Evolutionary conservation across 2,329 filamentous ascomycete species (phyloP), one percentile per base, ranked within the genome.

Genomic region (Neonectria coccinea): DNA sequence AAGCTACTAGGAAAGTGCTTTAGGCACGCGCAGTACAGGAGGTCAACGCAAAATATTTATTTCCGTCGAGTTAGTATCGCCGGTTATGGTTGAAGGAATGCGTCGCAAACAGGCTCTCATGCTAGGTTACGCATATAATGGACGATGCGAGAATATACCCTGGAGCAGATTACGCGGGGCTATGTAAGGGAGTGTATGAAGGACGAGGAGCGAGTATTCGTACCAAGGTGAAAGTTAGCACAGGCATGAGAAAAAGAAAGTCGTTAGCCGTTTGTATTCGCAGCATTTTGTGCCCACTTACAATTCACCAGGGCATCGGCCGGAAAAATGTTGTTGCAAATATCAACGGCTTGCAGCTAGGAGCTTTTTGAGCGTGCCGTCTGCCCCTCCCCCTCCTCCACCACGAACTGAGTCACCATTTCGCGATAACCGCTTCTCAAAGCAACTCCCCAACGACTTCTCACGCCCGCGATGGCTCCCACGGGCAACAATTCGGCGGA

Each of bases 401-500:
- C 61, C 50, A 64, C 56, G 59, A 44, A 63, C 50, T 51, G 48
- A 51, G 27, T 64, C 61, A 64, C 55, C 55, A 29, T 54, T 64
- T 51, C 56, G 56, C 61, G 61, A 64, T 31, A 59, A 64, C 51
- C 56, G 56, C 36, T 59, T 64, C 44, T 31, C 42, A 51, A 29
- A 18, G 48, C 31, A 22, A 18, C 29, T 27, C 25, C 29, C 29
- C 27, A 55, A 39, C 56, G 22, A 45, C 45, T 59, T 36, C 12
- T 51, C 22, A 64, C 50, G 53, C 56, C 55, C 61, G 33, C 61
- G 48, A 64, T 64, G 61, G 61, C 61, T 59, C 61, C 61, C 56
- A 59, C 61, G 44, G 61, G 51, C 20, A 63, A 36, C 55, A 45
- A 5, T 51, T 59, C 61, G 27, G 74, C 75, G 52, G 82, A 82